Evolutionary conservation across 176 grass and related monocot species (phyloP).

Genomic region (Aegilops sharonensis): DNA sequence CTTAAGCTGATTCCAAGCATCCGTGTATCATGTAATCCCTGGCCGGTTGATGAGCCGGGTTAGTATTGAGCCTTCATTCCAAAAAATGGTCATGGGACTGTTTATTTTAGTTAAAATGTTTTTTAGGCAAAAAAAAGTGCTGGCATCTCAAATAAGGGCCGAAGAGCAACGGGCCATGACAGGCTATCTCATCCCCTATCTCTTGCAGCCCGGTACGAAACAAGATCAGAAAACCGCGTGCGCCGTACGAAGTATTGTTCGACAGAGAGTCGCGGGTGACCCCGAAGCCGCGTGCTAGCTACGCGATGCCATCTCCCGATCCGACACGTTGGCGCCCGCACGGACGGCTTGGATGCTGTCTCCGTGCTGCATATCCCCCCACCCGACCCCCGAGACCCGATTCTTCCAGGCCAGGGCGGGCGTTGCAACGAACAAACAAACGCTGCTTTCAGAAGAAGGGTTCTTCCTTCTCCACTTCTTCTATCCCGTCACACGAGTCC

Average conservation of each 20-base stretch:
- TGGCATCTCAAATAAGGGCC: neutral
- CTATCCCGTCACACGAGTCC: neutral
- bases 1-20: too few relatives aligned
- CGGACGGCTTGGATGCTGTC: conserved; percentile 1
- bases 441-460: neutral
- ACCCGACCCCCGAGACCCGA: neutral
- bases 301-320: conserved; percentile 37
- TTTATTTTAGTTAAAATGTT: too few relatives aligned
- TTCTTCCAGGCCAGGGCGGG: neutral
- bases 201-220: neutral
- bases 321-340: neutral
- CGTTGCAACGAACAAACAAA: neutral
- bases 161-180: neutral
- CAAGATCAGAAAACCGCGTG: neutral
- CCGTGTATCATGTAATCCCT: too few relatives aligned
- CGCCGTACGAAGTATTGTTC: neutral
- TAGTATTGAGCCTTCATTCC: too few relatives aligned
- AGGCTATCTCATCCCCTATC: neutral
- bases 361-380: neutral
- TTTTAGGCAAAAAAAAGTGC: too few relatives aligned
- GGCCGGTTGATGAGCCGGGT: too few relatives aligned
- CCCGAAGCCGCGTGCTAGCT: conserved; percentile 25
- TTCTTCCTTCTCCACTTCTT: neutral
- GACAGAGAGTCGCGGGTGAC: conserved; percentile 13
- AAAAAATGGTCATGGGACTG: too few relatives aligned